These are phyloP conservation scores for Phytopythium ostracodes DNA, from an alignment of 352 stramenopile species.

Conservation along the genomic window DNA sequence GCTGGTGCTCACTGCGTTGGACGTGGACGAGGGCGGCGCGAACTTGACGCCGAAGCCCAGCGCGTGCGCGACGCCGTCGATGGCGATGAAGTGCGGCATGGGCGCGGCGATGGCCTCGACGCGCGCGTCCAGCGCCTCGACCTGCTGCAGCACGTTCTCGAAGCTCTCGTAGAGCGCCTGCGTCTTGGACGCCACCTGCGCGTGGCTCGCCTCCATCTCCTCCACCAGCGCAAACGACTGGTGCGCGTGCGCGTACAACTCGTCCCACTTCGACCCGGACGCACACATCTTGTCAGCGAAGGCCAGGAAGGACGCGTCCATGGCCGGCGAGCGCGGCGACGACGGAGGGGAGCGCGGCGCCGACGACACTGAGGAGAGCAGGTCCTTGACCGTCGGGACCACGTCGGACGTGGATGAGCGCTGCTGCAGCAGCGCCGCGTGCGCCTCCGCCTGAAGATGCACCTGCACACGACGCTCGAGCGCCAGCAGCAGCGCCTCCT, in stretches of 20 bases:
- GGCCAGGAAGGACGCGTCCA: conserved; percentile 20
- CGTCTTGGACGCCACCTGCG: conserved; percentile 68
- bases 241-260: conserved; percentile 49
- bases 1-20: background rate
- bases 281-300: conserved; percentile 31
- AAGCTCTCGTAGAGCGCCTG: conserved; percentile 76
- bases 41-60: conserved; percentile 75
- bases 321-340: background rate
- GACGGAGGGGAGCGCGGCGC: background rate
- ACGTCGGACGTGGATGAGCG: background rate
- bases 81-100: conserved; percentile 70
- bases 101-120: conserved; percentile 57
- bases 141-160: conserved; percentile 55
- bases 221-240: conserved; percentile 60
- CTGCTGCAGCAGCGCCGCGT: conserved; percentile 31
- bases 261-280: conserved; percentile 32
- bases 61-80: conserved; percentile 47
- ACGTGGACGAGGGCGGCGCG: conserved; percentile 20
- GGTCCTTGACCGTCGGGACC: conserved; percentile 36
- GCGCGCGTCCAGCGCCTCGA: conserved; percentile 57
- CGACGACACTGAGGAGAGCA: conserved; percentile 18
- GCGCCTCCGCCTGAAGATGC: conserved; percentile 36
- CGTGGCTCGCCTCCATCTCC: conserved; percentile 81
- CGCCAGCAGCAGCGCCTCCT: conserved; percentile 48
- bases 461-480: conserved; percentile 63